Conservation (phyloP, 257 asterid genomes). For the Fraxinus americana region DNA sequence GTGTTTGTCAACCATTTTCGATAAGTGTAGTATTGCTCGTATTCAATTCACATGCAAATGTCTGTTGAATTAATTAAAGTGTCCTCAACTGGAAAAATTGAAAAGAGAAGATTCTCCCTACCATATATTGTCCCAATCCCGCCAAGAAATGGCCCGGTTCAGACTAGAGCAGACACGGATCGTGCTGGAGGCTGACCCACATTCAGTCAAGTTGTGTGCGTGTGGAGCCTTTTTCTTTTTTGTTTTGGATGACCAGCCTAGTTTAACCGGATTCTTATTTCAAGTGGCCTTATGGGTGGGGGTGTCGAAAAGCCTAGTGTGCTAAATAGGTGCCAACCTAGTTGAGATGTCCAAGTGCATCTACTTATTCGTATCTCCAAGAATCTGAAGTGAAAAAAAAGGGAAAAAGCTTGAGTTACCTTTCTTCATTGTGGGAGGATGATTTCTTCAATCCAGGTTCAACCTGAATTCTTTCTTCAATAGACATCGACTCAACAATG, state of each 20-base stretch:
- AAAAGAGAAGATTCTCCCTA: too few relatives aligned
- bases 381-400: too few relatives aligned
- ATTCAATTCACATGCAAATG: background rate
- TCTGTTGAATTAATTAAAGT: background rate
- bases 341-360: too few relatives aligned
- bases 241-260: too few relatives aligned
- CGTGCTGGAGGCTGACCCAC: background rate
- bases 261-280: background rate
- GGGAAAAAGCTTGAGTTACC: slow-evolving; percentile 37
- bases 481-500: slow-evolving; percentile 63
- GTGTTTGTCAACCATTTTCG: too few relatives aligned
- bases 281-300: background rate
- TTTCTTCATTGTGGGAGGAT: slow-evolving; percentile 76
- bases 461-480: slow-evolving; percentile 36
- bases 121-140: too few relatives aligned
- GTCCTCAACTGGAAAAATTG: background rate
- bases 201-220: background rate
- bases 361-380: too few relatives aligned
- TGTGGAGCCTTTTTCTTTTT: background rate
- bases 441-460: slow-evolving; percentile 65
- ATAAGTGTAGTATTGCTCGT: too few relatives aligned
- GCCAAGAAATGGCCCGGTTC: background rate
- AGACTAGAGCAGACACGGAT: background rate
- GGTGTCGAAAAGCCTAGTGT: background rate
- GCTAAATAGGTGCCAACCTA: too few relatives aligned